Evolutionary conservation across 2,329 filamentous ascomycete genomes (phyloP).

Genomic region (Nemania serpens): DNA sequence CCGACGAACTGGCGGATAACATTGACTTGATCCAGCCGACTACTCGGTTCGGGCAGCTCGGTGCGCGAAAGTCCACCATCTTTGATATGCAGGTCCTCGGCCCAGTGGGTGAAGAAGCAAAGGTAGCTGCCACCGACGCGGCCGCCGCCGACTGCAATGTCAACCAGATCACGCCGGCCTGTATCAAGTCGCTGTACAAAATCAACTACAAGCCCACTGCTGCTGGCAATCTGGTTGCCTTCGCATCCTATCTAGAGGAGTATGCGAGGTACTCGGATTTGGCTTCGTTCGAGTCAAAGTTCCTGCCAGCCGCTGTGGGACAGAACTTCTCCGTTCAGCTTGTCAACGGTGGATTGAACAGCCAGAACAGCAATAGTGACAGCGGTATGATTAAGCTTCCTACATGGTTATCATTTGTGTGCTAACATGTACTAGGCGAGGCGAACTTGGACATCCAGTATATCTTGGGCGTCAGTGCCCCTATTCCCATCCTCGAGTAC

Average conservation of each 20-base stretch:
- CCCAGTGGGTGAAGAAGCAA: constrained; percentile 28
- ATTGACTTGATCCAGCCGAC: constrained; percentile 58
- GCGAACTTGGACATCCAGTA: constrained; percentile 69
- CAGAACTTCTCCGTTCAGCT: constrained; percentile 61
- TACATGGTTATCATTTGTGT: background rate
- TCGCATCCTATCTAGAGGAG: constrained; percentile 54
- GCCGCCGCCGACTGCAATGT: constrained; percentile 43
- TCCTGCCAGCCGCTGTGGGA: constrained; percentile 55
- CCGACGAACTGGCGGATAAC: constrained; percentile 44
- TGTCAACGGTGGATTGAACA: constrained; percentile 61
- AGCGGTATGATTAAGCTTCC: constrained; percentile 39
- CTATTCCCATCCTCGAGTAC: constrained; percentile 61
- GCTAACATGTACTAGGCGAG: constrained; percentile 47
- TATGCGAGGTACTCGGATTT: constrained; percentile 60
- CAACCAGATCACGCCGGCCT: constrained; percentile 48
- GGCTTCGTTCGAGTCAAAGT: constrained; percentile 58
- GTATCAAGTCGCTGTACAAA: constrained; percentile 51
- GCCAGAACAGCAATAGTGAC: constrained; percentile 48
- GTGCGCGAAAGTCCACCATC: constrained; percentile 40
- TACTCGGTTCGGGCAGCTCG: constrained; percentile 52
- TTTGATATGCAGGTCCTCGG: constrained; percentile 38
- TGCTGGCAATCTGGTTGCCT: constrained; percentile 65
- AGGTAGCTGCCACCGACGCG: constrained; percentile 19
- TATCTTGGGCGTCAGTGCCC: constrained; percentile 58
- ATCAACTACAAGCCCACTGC: constrained; percentile 57